Conservation (phyloP, 1,284 basidiomycete genomes). For the Wolfiporia cocos region DNA sequence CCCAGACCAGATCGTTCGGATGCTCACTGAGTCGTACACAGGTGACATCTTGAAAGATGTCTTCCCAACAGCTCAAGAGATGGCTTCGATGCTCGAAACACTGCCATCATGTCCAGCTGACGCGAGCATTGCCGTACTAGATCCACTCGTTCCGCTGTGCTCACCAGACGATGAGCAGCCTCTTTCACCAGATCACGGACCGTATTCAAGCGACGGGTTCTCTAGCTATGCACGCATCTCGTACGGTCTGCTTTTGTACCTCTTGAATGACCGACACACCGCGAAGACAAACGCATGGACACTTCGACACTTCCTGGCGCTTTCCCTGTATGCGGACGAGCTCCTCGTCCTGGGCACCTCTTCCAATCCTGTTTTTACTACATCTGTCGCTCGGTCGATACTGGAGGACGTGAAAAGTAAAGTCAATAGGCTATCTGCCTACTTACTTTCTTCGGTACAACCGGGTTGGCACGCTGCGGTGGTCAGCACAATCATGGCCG, state of each 20-base stretch:
- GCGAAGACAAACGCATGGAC: conserved; percentile 59
- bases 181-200: conserved; percentile 6
- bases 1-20: conserved; percentile 12
- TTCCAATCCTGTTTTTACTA: too few species aligned
- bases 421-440: conserved; percentile 60
- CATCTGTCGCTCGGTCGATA: too few species aligned
- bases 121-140: conserved; percentile 55
- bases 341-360: too few species aligned
- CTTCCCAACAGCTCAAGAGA: conserved; percentile 41
- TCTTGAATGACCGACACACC: conserved; percentile 55
- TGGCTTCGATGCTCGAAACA: conserved; percentile 41
- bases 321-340: conserved; percentile 56
- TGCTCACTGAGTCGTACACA: conserved; percentile 3
- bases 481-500: conserved; percentile 29
- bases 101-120: conserved; percentile 46
- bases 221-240: conserved; percentile 62
- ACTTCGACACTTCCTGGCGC: conserved; percentile 54
- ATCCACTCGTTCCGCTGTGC: conserved; percentile 50
- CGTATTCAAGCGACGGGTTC: conserved; percentile 45
- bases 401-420: conserved; percentile 43
- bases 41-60: conserved; percentile 38
- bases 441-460: conserved; percentile 50
- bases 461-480: conserved; percentile 47
- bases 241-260: conserved; percentile 51
- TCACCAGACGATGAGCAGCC: conserved; percentile 17